Conservation (phyloP, 768 basidiomycete genomes). For the Megacollybia marginata region DNA sequence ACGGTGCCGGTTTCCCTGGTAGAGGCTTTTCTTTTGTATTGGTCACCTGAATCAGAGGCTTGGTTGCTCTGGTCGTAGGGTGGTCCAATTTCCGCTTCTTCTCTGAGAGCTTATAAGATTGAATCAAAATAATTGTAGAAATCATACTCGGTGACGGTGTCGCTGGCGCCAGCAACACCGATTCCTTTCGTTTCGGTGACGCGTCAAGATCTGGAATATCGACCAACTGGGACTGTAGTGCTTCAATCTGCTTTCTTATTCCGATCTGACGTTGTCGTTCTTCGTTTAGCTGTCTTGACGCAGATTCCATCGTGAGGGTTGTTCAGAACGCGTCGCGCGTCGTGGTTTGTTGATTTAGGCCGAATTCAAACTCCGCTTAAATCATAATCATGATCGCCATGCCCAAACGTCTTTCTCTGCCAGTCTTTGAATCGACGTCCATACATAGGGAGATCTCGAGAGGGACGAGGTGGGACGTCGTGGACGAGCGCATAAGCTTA, state of each 20-base stretch:
- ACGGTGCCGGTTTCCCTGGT: constrained; percentile 34
- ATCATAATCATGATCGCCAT: too few species aligned
- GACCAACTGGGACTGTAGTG: constrained; percentile 46
- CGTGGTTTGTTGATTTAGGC: too few species aligned
- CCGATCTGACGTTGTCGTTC: constrained; percentile 38
- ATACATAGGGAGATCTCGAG: too few species aligned
- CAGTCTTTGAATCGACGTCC: too few species aligned
- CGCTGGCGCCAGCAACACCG: constrained; percentile 33
- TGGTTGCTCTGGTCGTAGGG: constrained; percentile 3
- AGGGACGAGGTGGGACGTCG: too few species aligned
- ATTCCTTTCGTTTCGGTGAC: constrained; percentile 45
- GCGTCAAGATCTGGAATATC: constrained; percentile 21
- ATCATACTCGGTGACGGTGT: constrained; percentile 55
- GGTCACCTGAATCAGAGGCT: constrained; percentile 5
- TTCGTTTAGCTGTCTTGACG: constrained; percentile 30
- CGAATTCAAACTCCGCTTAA: too few species aligned
- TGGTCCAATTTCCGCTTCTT: constrained; percentile 39
- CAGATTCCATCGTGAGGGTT: constrained; percentile 43
- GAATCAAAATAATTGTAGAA: constrained; percentile 1
- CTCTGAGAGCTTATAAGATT: constrained; percentile 17
- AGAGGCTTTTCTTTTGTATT: constrained; percentile 2
- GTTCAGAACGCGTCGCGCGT: too few species aligned
- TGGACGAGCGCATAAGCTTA: too few species aligned
- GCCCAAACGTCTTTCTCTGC: too few species aligned
- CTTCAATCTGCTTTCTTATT: constrained; percentile 46